Base-by-base conservation (phyloP, 331 rosid species). In the Acacia concinna region DNA sequence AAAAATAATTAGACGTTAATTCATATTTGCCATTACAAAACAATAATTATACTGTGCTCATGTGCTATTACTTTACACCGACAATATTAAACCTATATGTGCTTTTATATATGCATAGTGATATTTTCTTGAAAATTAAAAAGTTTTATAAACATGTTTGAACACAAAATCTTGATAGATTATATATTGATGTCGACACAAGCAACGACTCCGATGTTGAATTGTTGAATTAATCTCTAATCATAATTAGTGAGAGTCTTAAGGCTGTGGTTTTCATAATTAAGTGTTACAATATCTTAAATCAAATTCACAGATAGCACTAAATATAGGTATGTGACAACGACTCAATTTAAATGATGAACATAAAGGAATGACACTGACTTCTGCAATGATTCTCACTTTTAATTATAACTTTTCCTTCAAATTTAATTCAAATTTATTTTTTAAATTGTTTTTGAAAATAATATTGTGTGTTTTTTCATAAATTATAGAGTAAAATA, bases 241-340 rank as follows among this genome's bases (percentile, higher is more conserved):
- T 17, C 54, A 18, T 47, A 5, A 47, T 47, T 47, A 47, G n/a
- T 47, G 54, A 47, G 54, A 4, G 52, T 46, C 20, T 46, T 46
- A 15, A 46, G 5, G 6, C 3, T 47, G 54, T 47, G 23, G 5
- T 18, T 47, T 4, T 21, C 54, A 17, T 47, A 47, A 47, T 47
- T 47, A 47, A 47, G 21, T 2, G 2, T 18, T 12, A 4, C 4
- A 47, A 47, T 21, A 17, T 18, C 8, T 47, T 47, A 17, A 5
- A 47, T 47, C 43, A 71, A 76, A 71, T 41, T 79, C 28, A 65
- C 56, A 76, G 73, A 44, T 51, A 46, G 37, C 65, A 56, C 75
- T 13, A 21, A 70, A 81, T 69, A 52, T 31, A 32, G 82, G 70
- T 59, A 40, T n/a, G 40, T 56, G 84, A 85, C 70, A 30, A 60